Evolutionary conservation across 2,329 filamentous ascomycete genomes (phyloP), one percentile per base, ranked within the genome.

Genomic region (Neopestalotiopsis sp.): DNA sequence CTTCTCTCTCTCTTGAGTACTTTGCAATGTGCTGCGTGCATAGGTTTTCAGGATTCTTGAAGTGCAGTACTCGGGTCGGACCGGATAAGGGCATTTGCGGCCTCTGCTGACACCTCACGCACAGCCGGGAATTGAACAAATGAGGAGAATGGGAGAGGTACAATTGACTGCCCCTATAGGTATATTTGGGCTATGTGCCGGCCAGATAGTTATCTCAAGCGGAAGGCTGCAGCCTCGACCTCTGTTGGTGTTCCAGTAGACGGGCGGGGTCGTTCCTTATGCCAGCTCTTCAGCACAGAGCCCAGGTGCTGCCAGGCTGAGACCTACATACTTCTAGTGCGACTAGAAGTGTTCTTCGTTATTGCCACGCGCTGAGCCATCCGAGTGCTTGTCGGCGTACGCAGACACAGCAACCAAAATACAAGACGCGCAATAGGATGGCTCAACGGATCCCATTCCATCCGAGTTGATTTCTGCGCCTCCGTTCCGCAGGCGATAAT

Each of bases 271-370:
- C 45, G 45, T 53, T n/a, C 45, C 42, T n/a, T 53, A 53, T 17
- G 45, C 45, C 45, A 9, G 17, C 20, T 53, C 45, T 53, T 53
- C 45, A 53, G 45, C n/a, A 53, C 45, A n/a, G 45, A 53, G 45
- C 17, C 45, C n/a, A n/a, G 45, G 45, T 53, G 45, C 45, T n/a
- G 45, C 45, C 20, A 53, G 59, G 32, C 59, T 62, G 59, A 62
- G 30, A 62, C 59, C 59, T 62, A 20, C 59, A 62, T 38, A 20
- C 57, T 59, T 59, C 57, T 59, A 38, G 59, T 62, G 28, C 40
- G 20, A 17, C 59, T 40, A 62, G 28, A 62, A 34, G 59, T 32
- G 59, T 40, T 20, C 7, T n/a, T 34, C 34, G 34, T 34, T 53
- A 9, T 53, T 20, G 45, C 45, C 45, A 53, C 45, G 45, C 45